Conservation (phyloP, 75 land plant species). For the Selaginella tamariscina region DNA sequence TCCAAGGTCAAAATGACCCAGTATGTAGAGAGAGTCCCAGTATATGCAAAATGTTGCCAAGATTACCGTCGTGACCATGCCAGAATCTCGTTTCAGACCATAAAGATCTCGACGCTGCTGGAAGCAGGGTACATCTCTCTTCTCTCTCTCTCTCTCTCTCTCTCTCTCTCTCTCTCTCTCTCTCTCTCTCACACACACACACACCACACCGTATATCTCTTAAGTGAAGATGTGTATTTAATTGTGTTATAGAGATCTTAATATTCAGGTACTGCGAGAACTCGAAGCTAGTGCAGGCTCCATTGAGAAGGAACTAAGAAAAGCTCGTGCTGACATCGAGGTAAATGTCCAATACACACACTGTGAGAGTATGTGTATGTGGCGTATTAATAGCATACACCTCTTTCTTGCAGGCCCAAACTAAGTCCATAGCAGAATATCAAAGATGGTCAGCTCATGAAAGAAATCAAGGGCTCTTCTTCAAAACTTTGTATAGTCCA, state of each 20-base stretch:
- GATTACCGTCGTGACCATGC: slow-evolving; percentile 19
- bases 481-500: slow-evolving; percentile 37
- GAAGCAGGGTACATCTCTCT: slow-evolving; percentile 24
- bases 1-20: slow-evolving; percentile 27
- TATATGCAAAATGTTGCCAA: slow-evolving; percentile 19
- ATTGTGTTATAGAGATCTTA: neutral
- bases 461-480: slow-evolving; percentile 40
- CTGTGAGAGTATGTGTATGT: neutral
- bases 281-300: slow-evolving; percentile 28
- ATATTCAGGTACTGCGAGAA: slow-evolving; percentile 26
- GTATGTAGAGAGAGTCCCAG: slow-evolving; percentile 28
- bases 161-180: slow-evolving; percentile 14
- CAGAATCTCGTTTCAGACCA: slow-evolving; percentile 29
- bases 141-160: slow-evolving; percentile 8
- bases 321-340: slow-evolving; percentile 33
- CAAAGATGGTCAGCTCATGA: slow-evolving; percentile 27
- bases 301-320: slow-evolving; percentile 26
- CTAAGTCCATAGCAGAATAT: slow-evolving; percentile 31
- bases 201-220: too few species aligned
- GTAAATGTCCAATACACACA: slow-evolving; percentile 9
- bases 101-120: slow-evolving; percentile 32
- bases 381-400: neutral
- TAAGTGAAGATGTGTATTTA: neutral
- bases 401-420: slow-evolving; percentile 23
- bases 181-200: slow-evolving; percentile 9